Conservation (phyloP, 306 rosid genomes). For the Herpetospermum pedunculosum region DNA sequence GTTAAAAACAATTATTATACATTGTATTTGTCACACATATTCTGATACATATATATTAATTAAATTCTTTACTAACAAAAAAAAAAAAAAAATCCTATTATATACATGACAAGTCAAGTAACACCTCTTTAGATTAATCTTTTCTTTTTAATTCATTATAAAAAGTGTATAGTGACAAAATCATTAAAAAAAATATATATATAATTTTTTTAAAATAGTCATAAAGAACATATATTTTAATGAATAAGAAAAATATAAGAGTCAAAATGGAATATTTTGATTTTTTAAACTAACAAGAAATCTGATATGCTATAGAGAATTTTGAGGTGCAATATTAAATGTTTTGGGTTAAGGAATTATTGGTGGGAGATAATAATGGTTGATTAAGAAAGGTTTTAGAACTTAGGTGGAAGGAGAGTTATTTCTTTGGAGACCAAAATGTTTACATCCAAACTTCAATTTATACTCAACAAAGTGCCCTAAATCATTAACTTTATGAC, state of each 20-base stretch:
- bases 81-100: too few species aligned
- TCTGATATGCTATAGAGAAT: neutral
- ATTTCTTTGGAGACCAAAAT: neutral
- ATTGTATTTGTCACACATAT: too few species aligned
- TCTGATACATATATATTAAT: too few species aligned
- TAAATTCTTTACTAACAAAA: too few species aligned
- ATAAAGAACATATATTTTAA: neutral
- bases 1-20: neutral
- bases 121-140: neutral
- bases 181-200: neutral
- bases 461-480: neutral
- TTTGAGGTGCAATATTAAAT: neutral
- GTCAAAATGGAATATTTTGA: neutral
- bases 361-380: neutral
- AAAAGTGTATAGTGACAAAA: neutral
- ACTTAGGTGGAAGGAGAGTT: slow-evolving; percentile 6
- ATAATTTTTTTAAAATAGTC: neutral
- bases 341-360: neutral
- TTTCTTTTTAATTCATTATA: neutral
- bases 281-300: neutral
- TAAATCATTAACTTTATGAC: neutral
- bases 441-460: neutral
- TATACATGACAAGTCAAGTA: neutral
- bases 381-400: neutral
- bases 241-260: neutral